These are phyloP conservation scores for Phytophthora tubulina DNA, from an alignment of 352 stramenopile genomes.

Conservation along the genomic window DNA sequence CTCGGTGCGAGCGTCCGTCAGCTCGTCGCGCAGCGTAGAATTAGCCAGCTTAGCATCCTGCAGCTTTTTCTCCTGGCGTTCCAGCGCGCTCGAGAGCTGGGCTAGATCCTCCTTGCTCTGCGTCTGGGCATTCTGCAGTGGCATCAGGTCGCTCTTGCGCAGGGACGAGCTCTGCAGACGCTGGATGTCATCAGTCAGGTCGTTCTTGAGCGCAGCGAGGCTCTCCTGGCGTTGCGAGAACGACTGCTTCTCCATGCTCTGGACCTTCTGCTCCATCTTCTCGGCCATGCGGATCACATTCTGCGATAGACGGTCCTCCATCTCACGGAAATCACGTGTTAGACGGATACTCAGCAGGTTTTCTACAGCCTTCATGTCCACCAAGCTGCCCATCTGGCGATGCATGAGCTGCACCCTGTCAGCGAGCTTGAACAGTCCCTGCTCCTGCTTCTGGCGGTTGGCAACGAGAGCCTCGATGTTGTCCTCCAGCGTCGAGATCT, in stretches of 20 bases:
- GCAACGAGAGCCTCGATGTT: slow-evolving; percentile 64
- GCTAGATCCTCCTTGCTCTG: slow-evolving; percentile 71
- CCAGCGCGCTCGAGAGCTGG: slow-evolving; percentile 62
- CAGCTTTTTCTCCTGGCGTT: slow-evolving; percentile 73
- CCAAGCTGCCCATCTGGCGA: slow-evolving; percentile 56
- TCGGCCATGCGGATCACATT: slow-evolving; percentile 68
- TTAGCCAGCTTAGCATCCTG: slow-evolving; percentile 62
- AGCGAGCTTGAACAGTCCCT: slow-evolving; percentile 65
- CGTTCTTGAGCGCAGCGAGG: slow-evolving; percentile 59
- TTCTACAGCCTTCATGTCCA: slow-evolving; percentile 76
- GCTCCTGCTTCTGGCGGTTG: slow-evolving; percentile 60
- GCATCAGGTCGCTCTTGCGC: slow-evolving; percentile 61
- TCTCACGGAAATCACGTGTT: slow-evolving; percentile 74
- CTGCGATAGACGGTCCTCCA: slow-evolving; percentile 70
- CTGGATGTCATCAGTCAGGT: slow-evolving; percentile 70
- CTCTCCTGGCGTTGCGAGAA: slow-evolving; percentile 63
- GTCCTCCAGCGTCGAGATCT: slow-evolving; percentile 65
- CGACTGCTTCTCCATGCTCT: slow-evolving; percentile 62
- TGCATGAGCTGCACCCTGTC: slow-evolving; percentile 64
- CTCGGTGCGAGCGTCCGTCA: slow-evolving; percentile 63
- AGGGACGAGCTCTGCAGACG: slow-evolving; percentile 53
- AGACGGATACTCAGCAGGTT: slow-evolving; percentile 73
- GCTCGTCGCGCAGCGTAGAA: slow-evolving; percentile 59
- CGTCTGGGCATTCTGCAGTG: slow-evolving; percentile 66
- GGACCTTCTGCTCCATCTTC: slow-evolving; percentile 77